Evolutionary conservation across 805 yeast species (phyloP).

Genomic region (Brettanomyces custersianus): DNA sequence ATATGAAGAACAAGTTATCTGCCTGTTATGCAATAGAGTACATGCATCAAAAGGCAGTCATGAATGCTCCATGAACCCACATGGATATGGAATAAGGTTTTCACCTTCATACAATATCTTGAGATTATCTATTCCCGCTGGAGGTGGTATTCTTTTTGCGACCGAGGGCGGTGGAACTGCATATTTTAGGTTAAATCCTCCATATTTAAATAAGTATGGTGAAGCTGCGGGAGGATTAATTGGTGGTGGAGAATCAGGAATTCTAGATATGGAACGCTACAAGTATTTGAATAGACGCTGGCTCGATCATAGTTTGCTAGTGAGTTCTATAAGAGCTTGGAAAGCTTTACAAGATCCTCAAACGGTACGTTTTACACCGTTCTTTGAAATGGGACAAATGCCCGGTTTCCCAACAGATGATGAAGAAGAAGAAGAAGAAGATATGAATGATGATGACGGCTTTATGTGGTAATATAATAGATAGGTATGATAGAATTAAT

Average conservation of each 20-base stretch:
- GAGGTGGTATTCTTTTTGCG: background rate
- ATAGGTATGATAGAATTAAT: no score
- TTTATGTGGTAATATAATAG: no score
- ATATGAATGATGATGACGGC: slow-evolving; percentile 1
- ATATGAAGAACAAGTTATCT: no score
- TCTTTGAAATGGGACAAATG: no score
- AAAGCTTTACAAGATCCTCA: no score
- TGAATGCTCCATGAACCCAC: slow-evolving; percentile 15
- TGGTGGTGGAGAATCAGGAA: slow-evolving; percentile 47
- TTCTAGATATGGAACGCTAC: slow-evolving; percentile 44
- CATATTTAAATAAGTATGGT: slow-evolving; percentile 68
- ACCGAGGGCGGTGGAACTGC: slow-evolving; percentile 4
- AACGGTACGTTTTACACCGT: no score
- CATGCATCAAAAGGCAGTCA: slow-evolving; percentile 10
- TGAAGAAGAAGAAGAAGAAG: slow-evolving; percentile 10
- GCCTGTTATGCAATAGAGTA: slow-evolving; percentile 20
- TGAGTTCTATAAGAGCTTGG: no score
- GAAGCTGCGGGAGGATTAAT: slow-evolving; percentile 53
- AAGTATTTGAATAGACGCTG: slow-evolving; percentile 48
- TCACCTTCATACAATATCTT: slow-evolving; percentile 20
- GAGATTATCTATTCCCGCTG: slow-evolving; percentile 7
- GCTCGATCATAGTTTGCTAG: slow-evolving; percentile 41
- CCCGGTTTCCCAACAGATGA: no score
- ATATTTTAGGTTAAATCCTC: slow-evolving; percentile 38
- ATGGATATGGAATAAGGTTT: slow-evolving; percentile 15